Evolutionary conservation across 805 yeast genomes (phyloP).

Genomic region (Blastobotrys mokoenaii): DNA sequence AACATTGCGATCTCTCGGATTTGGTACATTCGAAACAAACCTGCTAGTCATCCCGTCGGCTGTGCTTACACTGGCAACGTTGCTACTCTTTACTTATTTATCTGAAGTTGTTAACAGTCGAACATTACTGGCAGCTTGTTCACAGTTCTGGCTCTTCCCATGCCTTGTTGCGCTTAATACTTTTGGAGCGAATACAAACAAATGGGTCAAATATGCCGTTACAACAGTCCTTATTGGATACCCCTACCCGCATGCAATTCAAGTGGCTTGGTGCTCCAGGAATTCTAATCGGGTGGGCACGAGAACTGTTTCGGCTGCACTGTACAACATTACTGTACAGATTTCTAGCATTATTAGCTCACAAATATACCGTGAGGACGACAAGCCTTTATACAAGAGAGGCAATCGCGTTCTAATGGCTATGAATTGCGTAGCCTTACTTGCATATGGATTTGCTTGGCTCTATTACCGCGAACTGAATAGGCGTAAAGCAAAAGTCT

Average conservation of each 20-base stretch:
- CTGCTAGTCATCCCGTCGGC: constrained; percentile 35
- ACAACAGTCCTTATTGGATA: constrained; percentile 21
- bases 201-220: constrained; percentile 27
- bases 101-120: constrained; percentile 8
- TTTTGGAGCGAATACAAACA: constrained; percentile 13
- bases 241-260: constrained; percentile 43
- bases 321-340: constrained; percentile 59
- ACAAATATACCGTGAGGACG: constrained; percentile 49
- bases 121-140: constrained; percentile 36
- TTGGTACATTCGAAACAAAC: constrained; percentile 44
- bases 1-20: constrained; percentile 42
- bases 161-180: constrained; percentile 12
- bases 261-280: constrained; percentile 52
- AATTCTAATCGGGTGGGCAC: constrained; percentile 56
- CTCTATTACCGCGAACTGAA: constrained; percentile 28
- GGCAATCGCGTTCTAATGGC: constrained; percentile 40
- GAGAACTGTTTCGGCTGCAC: constrained; percentile 56
- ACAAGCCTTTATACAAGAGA: constrained; percentile 49
- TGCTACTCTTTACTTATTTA: constrained; percentile 11
- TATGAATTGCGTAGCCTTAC: constrained; percentile 17
- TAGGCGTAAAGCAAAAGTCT: constrained; percentile 32
- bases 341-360: constrained; percentile 45
- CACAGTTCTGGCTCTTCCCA: constrained; percentile 22
- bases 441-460: constrained; percentile 19
- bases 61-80: constrained; percentile 9